Conservation (phyloP, 352 stramenopile genomes). For the Blastocystis hominis region DNA sequence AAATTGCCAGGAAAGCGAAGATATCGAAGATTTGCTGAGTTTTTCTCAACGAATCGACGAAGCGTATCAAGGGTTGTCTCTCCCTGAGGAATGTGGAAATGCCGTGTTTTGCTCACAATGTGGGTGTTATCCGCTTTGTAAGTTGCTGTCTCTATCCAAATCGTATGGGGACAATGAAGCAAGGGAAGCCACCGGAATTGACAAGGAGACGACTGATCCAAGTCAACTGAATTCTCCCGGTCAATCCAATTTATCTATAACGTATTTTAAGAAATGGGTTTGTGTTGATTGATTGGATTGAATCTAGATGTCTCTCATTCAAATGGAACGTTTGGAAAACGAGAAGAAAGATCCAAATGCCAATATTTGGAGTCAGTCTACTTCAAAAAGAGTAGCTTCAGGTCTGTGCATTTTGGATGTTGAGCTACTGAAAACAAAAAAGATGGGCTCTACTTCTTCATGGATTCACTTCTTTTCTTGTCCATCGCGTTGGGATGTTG, state of each 20-base stretch:
- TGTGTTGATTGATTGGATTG: not conserved
- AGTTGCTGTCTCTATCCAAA: not conserved
- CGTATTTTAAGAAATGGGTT: slow-evolving; percentile 40
- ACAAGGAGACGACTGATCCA: not conserved
- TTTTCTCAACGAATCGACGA: not conserved
- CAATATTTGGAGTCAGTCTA: not conserved
- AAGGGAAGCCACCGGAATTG: too few relatives aligned
- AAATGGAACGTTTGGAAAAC: not conserved
- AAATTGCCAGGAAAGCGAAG: not conserved
- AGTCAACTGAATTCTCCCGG: not conserved
- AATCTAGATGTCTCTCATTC: slow-evolving; percentile 26
- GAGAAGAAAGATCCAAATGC: not conserved
- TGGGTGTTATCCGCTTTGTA: not conserved
- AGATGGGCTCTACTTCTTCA: not conserved
- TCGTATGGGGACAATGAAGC: not conserved
- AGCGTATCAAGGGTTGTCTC: not conserved
- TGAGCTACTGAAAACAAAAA: not conserved
- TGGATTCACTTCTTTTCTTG: not conserved
- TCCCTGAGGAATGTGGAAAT: slow-evolving; percentile 2
- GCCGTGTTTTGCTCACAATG: not conserved
- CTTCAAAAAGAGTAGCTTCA: not conserved
- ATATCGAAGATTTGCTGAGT: slow-evolving; percentile 16
- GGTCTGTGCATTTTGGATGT: not conserved
- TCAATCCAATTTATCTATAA: not conserved
- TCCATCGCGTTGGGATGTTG: not conserved